Base-by-base conservation (phyloP, 345 rosid genomes). In the Microthlaspi erraticum region DNA sequence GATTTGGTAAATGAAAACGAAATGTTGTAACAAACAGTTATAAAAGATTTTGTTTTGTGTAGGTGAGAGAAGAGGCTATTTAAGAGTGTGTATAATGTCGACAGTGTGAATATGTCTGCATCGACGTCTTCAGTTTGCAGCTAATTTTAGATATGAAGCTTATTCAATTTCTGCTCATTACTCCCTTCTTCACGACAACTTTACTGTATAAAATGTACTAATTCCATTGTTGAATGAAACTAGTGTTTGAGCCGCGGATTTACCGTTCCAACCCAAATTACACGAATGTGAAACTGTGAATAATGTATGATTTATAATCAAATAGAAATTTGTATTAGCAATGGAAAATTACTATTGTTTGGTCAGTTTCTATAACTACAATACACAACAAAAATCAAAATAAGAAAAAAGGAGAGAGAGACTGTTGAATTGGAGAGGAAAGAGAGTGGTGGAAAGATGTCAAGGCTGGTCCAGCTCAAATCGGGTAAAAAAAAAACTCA, bases 401-500 rank as follows among this genome's bases (percentile, higher is more conserved):
- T n/a, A n/a, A 23, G 0, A 26, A 10, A 23, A 37, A 58, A 77
- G 29, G 29, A 26, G 29, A 26, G 53, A 59, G 39, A 58, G 44
- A 59, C 34, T 14, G 42, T 66, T 74, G 68, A 67, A 61, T 7
- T 34, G 69, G 74, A 61, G 64, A 68, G 43, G 64, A 39, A 36
- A 68, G 59, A 42, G 70, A 42, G 68, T 74, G 72, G 61, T 26
- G 34, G 38, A 38, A 51, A 74, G 48, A 66, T 67, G 74, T 69
- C 79, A 44, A 78, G 61, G 74, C 71, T 77, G 74, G 56, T 79
- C 87, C 88, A 86, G 79, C 85, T 83, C 82, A 69, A 79, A 63
- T 74, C 33, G 60, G 53, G 75, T 41, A 53, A 72, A 69, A 69
- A 69, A 69, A n/a, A 29, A 34, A 2, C 0, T 26, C 29, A 26